Percentiles rank a stretch among this genome's conserved stretches.
Evolutionary conservation across 2,329 filamentous ascomycete genomes (phyloP).

Genomic region (Parastagonospora avenae): DNA sequence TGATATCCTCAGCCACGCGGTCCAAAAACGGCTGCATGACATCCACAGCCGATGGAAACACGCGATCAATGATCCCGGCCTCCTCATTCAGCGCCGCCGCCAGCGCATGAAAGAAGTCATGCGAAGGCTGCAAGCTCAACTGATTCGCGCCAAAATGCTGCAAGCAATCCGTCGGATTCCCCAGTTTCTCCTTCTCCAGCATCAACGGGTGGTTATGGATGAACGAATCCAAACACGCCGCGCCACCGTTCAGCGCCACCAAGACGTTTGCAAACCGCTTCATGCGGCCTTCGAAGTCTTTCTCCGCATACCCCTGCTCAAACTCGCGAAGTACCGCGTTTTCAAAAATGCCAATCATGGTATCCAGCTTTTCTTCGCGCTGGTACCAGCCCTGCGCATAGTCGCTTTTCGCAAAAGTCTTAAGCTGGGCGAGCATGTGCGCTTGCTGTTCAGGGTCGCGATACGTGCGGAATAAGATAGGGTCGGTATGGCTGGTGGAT

Average conservation of each 20-base stretch:
- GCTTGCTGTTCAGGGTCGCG: slow-evolving; percentile 89
- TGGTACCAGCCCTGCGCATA: slow-evolving; percentile 74
- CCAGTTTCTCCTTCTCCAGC: slow-evolving; percentile 70
- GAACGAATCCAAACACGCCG: slow-evolving; percentile 80
- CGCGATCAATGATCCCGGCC: slow-evolving; percentile 75
- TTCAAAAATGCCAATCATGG: slow-evolving; percentile 84
- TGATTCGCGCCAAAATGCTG: slow-evolving; percentile 66
- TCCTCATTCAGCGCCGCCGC: slow-evolving; percentile 82
- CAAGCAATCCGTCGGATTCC: slow-evolving; percentile 81
- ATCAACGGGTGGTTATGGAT: slow-evolving; percentile 88
- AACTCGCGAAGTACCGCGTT: slow-evolving; percentile 90
- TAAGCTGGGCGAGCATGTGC: slow-evolving; percentile 81
- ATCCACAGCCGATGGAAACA: slow-evolving; percentile 73
- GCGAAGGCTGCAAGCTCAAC: slow-evolving; percentile 79
- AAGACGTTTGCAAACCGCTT: slow-evolving; percentile 86
- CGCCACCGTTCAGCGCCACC: slow-evolving; percentile 78
- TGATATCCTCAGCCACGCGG: slow-evolving; percentile 78
- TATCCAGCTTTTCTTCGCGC: slow-evolving; percentile 72
- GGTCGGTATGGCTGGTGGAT: slow-evolving; percentile 76
- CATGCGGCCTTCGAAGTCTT: slow-evolving; percentile 90
- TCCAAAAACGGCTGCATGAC: slow-evolving; percentile 81
- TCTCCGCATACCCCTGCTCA: slow-evolving; percentile 85
- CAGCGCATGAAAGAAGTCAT: slow-evolving; percentile 78
- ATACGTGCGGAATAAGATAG: slow-evolving; percentile 84
- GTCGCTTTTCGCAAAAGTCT: slow-evolving; percentile 79